Base-by-base conservation (phyloP, 2,329 filamentous ascomycete species). In the Trichoderma sp. region DNA sequence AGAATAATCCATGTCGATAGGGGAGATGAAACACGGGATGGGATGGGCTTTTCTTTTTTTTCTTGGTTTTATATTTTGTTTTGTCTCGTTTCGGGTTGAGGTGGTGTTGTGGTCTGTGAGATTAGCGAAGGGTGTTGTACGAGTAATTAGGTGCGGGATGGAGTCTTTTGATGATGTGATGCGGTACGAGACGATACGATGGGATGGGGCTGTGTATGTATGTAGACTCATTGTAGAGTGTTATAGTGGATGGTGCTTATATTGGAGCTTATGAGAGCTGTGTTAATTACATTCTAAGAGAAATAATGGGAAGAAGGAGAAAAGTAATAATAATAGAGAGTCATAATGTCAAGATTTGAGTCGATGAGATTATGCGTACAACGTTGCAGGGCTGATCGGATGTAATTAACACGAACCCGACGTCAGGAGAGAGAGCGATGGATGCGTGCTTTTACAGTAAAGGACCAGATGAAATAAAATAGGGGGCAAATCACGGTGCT, bases 111-210 rank as follows among this genome's bases (percentile, higher is more conserved):
- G 34, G 7, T 1, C 4, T 6, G 6, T 59, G 30, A 61, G 65
- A 68, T 68, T 61, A 61, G 55, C 65, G 64, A 68, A 68, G n/a
- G 55, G 13, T 20, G 4, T 15, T 50, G 65, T 26, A 43, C 39
- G 39, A 39, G 36, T 17, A 30, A 20, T 47, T 47, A 39, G 1
- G n/a, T 20, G 32, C 12, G 26, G 63, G 63, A 53, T 36, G 28
- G 62, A 32, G 36, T 53, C 4, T 50, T 26, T 20, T 32, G 39
- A 32, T 58, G 55, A 30, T 17, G 55, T 59, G 57, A 34, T 55
- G 47, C 23, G n/a, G 7, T 23, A 23, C 30, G 43, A 50, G 47
- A 3, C 28, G 57, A 58, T 58, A 30, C 8, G 65, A 39, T 28
- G 53, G 17, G 63, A 55, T 55, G 53, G 65, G 55, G 53, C 32